Base-by-base conservation (phyloP, 2,329 filamentous ascomycete species). In the Cryoendolithus antarcticus region DNA sequence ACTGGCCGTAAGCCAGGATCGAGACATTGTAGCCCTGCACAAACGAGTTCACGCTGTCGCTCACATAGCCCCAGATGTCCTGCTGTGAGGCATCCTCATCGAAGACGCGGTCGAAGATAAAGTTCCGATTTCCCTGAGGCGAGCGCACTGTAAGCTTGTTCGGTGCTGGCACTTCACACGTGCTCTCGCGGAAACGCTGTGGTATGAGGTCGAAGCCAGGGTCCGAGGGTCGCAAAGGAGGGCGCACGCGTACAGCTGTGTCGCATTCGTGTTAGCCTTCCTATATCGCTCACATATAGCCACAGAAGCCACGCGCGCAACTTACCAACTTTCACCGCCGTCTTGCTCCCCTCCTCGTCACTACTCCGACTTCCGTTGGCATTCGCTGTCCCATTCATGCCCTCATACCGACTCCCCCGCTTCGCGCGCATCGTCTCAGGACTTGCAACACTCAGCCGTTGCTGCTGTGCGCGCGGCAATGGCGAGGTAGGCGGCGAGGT, bases 11-110 rank as follows among this genome's bases (percentile, higher is more conserved):
- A 35, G 91, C 91, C 52, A 98, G 69, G 36, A 98, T 77, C 3
- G 91, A 98, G 42, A 98, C 91, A 75, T 98, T 98, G 73, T 96
- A 98, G 39, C 91, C 91, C 57, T 95, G 86, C 1, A 91, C 69
- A 52, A 98, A 98, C 2, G 88, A 84, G 51, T 72, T 77, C 50
- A 96, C 82, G 52, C 86, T 93, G 50, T 98, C 91, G 45, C 77
- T 77, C 35, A 98, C 69, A 55, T 98, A 98, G 34, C 94, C 83
- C 84, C 89, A 98, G 34, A 98, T 67, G 34, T 88, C 89, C 49
- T 91, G 82, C 60, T 98, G 91, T 43, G 75, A 73, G 6, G 86
- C 72, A 2, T 91, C 81, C 51, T 88, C 78, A 27, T 78, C 74
- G 56, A 98, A 98, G 4, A 98, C 88, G 45, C 86, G 80, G 63